Conservation (phyloP, 768 basidiomycete genomes). For the Mycena haematopus region DNA sequence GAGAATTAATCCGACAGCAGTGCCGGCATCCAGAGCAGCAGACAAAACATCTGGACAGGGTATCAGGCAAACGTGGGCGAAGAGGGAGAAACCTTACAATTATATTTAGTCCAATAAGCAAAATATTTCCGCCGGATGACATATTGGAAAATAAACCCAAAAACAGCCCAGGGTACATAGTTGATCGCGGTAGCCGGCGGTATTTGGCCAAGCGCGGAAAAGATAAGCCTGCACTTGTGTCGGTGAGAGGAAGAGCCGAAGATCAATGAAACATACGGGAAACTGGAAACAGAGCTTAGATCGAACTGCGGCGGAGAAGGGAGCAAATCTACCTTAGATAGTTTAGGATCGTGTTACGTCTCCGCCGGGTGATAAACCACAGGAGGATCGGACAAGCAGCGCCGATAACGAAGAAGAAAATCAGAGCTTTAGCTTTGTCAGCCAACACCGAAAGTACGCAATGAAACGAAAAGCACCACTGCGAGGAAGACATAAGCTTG, state of each 20-base stretch:
- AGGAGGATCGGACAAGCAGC: conserved; percentile 66
- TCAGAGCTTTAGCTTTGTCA: conserved; percentile 46
- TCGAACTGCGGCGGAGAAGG: not conserved
- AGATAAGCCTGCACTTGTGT: conserved; percentile 56
- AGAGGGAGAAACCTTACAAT: conserved; percentile 53
- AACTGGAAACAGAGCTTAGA: conserved; percentile 39
- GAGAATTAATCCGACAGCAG: conserved; percentile 67
- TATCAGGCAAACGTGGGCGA: not conserved
- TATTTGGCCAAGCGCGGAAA: conserved; percentile 70
- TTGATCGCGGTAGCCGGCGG: conserved; percentile 89
- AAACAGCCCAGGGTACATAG: conserved; percentile 79
- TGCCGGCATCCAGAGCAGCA: conserved; percentile 77
- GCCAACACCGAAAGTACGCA: not conserved
- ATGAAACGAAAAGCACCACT: not conserved
- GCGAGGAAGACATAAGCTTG: not conserved
- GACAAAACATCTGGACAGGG: conserved; percentile 65
- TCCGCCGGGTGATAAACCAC: conserved; percentile 66
- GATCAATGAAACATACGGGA: conserved; percentile 46
- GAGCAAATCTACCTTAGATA: conserved; percentile 61
- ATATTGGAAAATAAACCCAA: conserved; percentile 81
- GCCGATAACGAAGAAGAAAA: conserved; percentile 79
- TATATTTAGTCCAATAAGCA: conserved; percentile 80
- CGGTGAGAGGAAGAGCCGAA: conserved; percentile 4
- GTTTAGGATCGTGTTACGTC: conserved; percentile 66
- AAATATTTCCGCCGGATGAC: conserved; percentile 71